Conservation (phyloP, 2,329 filamentous ascomycete genomes). For the Talaromyces sp. region DNA sequence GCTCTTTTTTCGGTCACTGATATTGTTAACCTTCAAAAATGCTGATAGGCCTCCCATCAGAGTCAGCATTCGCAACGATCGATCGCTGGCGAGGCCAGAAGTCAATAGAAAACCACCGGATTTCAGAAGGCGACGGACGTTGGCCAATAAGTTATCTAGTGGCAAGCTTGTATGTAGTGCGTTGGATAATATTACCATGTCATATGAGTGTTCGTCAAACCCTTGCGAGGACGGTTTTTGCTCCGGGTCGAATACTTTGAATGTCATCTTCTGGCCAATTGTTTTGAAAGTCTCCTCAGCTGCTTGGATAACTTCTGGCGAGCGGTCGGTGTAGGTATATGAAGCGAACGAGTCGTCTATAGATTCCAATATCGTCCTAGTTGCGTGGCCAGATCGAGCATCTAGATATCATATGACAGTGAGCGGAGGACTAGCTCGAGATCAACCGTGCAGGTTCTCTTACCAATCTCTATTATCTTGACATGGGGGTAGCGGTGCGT, state of each 20-base stretch:
- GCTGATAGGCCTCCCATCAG: constrained; percentile 16
- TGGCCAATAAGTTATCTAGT: constrained; percentile 23
- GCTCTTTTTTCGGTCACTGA: neutral
- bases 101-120: constrained; percentile 48
- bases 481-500: neutral
- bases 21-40: neutral
- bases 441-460: neutral
- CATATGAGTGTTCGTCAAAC: constrained; percentile 22
- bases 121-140: constrained; percentile 28
- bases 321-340: neutral
- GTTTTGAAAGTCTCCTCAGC: neutral
- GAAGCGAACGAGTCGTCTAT: neutral
- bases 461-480: neutral
- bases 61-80: constrained; percentile 40
- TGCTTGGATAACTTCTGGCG: neutral
- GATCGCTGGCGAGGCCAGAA: constrained; percentile 37
- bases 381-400: neutral
- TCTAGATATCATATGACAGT: neutral
- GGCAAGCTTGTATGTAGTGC: constrained; percentile 31
- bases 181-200: constrained; percentile 34
- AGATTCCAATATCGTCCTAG: neutral
- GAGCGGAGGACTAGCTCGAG: neutral
- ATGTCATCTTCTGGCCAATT: neutral
- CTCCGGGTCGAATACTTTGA: neutral
- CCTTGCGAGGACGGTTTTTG: neutral